Evolutionary conservation across 768 basidiomycete species (phyloP), one percentile per base, ranked within the genome.

Genomic region (Mycena olivaceomarginata): DNA sequence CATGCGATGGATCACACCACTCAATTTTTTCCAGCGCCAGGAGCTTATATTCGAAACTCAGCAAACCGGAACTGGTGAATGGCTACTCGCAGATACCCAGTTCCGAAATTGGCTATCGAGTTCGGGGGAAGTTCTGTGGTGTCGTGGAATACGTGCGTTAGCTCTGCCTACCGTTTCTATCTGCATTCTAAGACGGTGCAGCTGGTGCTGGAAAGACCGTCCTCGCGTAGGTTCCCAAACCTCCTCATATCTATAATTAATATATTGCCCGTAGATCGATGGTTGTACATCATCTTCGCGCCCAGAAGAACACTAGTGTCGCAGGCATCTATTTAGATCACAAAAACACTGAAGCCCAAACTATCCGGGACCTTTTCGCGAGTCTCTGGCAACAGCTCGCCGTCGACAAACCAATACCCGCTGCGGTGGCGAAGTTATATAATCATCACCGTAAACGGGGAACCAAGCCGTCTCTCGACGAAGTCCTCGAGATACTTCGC

Each of bases 61-160:
- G 22, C 53, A 56, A n/a, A n/a, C 53, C 9, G n/a, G 53, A 56
- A 56, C 53, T 22, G 53, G 53, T 56, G n/a, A 56, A 56, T 56
- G 53, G 53, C 53, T 56, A 4, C 53, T 56, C 22, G n/a, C 20
- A 22, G 53, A 56, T 56, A 9, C 22, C 22, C 53, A 10, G 8
- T 56, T 56, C 12, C 20, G 25, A 56, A 22, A 25, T 22, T 56
- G 53, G 53, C 20, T n/a, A 25, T n/a, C 20, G 20, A 25, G 53
- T 10, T 56, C n/a, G 1, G 53, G 53, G 22, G 22, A 12, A 6
- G 15, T 22, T 56, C 53, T 56, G 15, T 56, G 53, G 53, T 56
- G 53, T 9, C 53, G 53, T 22, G 53, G 53, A 22, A 56, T 56
- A 22, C 53, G 53, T 56, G 53, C 53, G 53, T 56, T 56, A 8